Evolutionary conservation across 805 yeast species (phyloP), one percentile per base, ranked within the genome.

Genomic region (Hanseniaspora mollemarum): DNA sequence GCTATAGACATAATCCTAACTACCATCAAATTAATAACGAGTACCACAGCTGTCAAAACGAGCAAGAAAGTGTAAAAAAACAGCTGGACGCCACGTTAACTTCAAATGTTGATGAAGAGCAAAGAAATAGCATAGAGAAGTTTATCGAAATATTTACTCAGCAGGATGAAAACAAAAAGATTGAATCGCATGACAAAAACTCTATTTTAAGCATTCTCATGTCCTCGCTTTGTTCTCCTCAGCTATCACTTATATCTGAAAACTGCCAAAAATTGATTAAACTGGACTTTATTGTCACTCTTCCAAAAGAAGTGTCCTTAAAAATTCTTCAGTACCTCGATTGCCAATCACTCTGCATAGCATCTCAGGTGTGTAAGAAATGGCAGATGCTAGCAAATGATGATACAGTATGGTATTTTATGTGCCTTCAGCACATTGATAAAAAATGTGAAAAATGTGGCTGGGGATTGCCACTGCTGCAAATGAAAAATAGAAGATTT

Each of bases 361-460:
- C 97, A 0, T 94, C 96, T 0, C 94, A 83, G 67, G 98, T 92
- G 1, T 83, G 88, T 29, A 76, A 78, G 49, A 77, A 76, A 48
- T 92, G 98, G 98, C 80, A 85, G 62, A 69, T 70, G 52, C 69
- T 92, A 53, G 97, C 98, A 1, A 96, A 92, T 65, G 96, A 90
- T 62, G 97, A 92, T 61, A 69, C 94, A 45, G 96, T 92, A 2
- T 92, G 98, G 98, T 92, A 90, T 63, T 88, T 90, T 57, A 82
- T 92, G 87, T 92, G 98, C 62, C 95, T 87, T 63, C 98, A 92
- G 67, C 98, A 92, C 65, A 92, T 92, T 51, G 98, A 92, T 67
- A 75, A 94, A 54, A 92, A 92, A 65, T 92, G 98, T 68, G 95
- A 96, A 36, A 86, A 86, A 61, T 92, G 98, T 68, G 98, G 98